These are phyloP conservation scores for Cryptosporidium parvum DNA, from an alignment of 169 alveolate genomes.

Conservation along the genomic window DNA sequence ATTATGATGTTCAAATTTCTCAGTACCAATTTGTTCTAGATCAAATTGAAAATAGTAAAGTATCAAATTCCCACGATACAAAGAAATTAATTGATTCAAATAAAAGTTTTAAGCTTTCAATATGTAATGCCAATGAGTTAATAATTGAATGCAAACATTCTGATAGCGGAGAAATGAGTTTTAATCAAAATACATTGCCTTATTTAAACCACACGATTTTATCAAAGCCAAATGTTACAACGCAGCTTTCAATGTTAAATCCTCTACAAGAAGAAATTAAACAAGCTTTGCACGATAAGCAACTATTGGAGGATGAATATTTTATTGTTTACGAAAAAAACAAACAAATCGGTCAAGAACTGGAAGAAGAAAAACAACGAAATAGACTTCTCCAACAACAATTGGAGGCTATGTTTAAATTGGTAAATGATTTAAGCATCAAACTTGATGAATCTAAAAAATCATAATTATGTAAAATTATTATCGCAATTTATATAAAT, in stretches of 20 bases:
- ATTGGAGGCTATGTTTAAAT: slow-evolving; percentile 36
- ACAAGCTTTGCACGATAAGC: slow-evolving; percentile 24
- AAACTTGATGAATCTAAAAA: slow-evolving; percentile 45
- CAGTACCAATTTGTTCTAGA: not conserved
- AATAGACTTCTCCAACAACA: slow-evolving; percentile 49
- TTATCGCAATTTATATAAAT: not conserved
- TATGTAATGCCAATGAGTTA: not conserved
- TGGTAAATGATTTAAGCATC: slow-evolving; percentile 12
- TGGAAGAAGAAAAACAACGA: slow-evolving; percentile 41
- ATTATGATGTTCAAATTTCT: slow-evolving; percentile 11
- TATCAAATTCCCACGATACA: not conserved
- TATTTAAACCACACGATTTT: not conserved
- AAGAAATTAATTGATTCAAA: not conserved
- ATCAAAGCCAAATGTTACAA: not conserved
- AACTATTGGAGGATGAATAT: slow-evolving; percentile 64
- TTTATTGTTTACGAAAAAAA: slow-evolving; percentile 16
- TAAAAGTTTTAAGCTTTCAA: not conserved
- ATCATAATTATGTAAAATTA: not conserved
- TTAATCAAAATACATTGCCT: not conserved
- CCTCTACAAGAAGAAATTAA: slow-evolving; percentile 45
- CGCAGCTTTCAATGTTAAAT: not conserved
- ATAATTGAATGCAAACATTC: not conserved
- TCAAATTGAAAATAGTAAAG: slow-evolving; percentile 19
- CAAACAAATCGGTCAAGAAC: slow-evolving; percentile 5
- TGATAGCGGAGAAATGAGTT: not conserved